Conservation (phyloP, 805 yeast genomes). For the Teunomyces aglyptinius region DNA sequence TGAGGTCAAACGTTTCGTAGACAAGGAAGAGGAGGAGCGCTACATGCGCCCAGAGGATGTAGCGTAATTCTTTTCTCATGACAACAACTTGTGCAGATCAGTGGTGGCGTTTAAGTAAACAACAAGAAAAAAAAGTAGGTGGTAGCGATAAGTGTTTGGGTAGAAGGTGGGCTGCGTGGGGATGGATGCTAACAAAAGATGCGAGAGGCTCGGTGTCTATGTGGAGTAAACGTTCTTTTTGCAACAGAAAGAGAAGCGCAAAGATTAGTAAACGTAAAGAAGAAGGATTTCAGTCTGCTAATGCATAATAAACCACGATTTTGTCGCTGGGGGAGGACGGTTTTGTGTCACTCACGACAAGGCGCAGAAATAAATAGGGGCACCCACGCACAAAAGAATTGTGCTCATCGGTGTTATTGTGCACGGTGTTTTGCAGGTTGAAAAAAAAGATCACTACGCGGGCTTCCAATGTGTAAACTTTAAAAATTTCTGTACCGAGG, state of each 20-base stretch:
- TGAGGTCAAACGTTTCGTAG: constrained; percentile 69
- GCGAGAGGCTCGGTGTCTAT: not conserved
- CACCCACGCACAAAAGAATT: not conserved
- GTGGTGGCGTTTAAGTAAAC: no score
- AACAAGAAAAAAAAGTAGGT: no score
- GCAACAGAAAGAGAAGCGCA: not conserved
- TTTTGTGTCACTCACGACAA: not conserved
- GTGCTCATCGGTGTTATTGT: no score
- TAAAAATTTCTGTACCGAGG: no score
- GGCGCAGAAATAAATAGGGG: not conserved
- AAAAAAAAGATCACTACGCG: no score
- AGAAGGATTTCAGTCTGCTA: not conserved
- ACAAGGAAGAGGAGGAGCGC: constrained; percentile 51
- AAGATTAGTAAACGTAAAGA: not conserved
- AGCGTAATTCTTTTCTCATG: constrained; percentile 69
- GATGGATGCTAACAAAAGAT: no score
- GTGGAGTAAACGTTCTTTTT: not conserved
- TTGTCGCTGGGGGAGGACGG: not conserved
- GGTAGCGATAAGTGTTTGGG: no score
- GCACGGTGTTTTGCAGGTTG: not conserved
- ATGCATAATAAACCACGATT: not conserved
- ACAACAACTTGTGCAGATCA: not conserved
- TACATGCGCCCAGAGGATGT: constrained; percentile 58
- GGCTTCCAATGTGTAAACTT: no score
- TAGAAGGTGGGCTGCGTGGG: no score